Evolutionary conservation across 345 rosid genomes (phyloP).

Genomic region (Diplotaxis tenuifolia): DNA sequence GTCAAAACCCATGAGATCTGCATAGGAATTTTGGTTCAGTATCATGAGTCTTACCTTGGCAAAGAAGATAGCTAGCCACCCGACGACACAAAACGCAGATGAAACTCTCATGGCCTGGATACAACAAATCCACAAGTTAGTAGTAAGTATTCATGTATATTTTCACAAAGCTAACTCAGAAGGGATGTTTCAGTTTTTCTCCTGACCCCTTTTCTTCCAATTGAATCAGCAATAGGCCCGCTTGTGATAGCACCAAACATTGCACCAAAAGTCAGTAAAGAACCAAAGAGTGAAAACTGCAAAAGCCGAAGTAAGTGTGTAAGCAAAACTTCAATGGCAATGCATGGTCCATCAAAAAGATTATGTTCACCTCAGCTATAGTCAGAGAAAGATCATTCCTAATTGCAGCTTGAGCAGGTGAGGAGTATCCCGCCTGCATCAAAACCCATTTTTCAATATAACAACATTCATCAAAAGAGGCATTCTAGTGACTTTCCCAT

Average conservation of each 20-base stretch:
- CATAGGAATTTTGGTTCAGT: background rate
- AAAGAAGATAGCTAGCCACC: slow-evolving; percentile 88
- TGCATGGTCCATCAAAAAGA: background rate
- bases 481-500: background rate
- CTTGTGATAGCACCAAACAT: slow-evolving; percentile 94
- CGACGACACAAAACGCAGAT: slow-evolving; percentile 56
- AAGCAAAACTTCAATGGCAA: slow-evolving; percentile 9
- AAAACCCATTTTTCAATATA: slow-evolving; percentile 1
- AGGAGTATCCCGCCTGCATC: slow-evolving; percentile 83
- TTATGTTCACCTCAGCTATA: slow-evolving; percentile 52
- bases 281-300: slow-evolving; percentile 86
- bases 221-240: slow-evolving; percentile 73
- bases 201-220: slow-evolving; percentile 89
- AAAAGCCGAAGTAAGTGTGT: slow-evolving; percentile 3
- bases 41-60: slow-evolving; percentile 54
- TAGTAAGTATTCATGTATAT: background rate
- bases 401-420: slow-evolving; percentile 83
- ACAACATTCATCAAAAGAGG: slow-evolving; percentile 16
- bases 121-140: slow-evolving; percentile 11
- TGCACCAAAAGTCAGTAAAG: slow-evolving; percentile 84
- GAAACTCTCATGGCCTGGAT: slow-evolving; percentile 79
- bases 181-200: background rate
- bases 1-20: background rate
- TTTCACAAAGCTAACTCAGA: background rate
- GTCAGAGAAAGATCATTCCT: slow-evolving; percentile 64